phyloP scores from a whole-genome alignment of 2,329 filamentous ascomycete genomes.

The Epichloe hybrida region DNA sequence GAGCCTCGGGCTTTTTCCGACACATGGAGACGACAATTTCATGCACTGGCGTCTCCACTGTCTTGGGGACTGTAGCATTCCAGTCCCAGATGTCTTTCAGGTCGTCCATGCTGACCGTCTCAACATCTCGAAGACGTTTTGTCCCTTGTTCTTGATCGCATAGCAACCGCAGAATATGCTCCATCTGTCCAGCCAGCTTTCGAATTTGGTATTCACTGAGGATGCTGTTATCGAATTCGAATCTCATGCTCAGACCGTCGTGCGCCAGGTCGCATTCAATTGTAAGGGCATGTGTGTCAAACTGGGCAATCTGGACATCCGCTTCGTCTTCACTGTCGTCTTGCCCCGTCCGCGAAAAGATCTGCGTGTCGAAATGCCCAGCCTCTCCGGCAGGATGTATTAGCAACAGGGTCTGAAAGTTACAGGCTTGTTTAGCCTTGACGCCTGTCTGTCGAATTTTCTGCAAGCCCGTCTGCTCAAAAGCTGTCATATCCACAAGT shows the following conservation, averaged over 20 bases:
- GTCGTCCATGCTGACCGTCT: constrained; percentile 1
- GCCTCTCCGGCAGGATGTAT: not conserved
- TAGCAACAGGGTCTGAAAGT: constrained; percentile 8
- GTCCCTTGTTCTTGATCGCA: not conserved
- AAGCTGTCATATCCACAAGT: constrained; percentile 12
- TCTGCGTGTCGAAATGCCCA: not conserved
- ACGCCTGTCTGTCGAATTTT: constrained; percentile 12
- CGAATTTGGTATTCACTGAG: not conserved
- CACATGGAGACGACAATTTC: not conserved
- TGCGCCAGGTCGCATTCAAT: constrained; percentile 1
- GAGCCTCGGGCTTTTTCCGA: constrained; percentile 2
- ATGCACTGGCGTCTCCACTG: constrained; percentile 4
- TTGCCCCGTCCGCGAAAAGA: not conserved
- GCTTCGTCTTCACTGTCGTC: not conserved
- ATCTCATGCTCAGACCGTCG: not conserved
- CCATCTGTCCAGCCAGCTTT: not conserved
- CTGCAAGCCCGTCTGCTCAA: constrained; percentile 16
- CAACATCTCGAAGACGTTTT: not conserved
- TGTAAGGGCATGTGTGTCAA: constrained; percentile 1
- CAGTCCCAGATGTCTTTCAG: constrained; percentile 5
- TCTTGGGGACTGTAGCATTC: constrained; percentile 3
- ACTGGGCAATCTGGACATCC: not conserved
- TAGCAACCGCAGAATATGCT: not conserved
- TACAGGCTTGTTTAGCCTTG: constrained; percentile 6
- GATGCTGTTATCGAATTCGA: not conserved